These are phyloP conservation scores for Capsicum baccatum DNA, from an alignment of 257 asterid genomes.

Conservation along the genomic window DNA sequence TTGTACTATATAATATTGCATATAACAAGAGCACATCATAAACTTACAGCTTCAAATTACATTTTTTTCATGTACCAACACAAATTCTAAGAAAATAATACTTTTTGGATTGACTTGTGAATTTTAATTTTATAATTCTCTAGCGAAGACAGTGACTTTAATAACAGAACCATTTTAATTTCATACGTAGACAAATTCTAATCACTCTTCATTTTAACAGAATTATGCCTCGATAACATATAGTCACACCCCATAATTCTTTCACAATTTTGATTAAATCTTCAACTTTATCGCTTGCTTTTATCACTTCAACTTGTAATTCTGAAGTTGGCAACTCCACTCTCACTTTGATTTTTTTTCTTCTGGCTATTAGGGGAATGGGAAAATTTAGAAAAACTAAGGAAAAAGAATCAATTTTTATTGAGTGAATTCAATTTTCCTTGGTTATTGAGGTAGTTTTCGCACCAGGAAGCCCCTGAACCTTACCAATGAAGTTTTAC, in stretches of 20 bases:
- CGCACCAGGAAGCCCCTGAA: too few species aligned
- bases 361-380: neutral
- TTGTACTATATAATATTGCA: too few species aligned
- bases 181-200: conserved; percentile 41
- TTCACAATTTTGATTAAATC: conserved; percentile 34
- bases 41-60: too few species aligned
- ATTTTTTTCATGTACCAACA: too few species aligned
- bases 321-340: conserved; percentile 47
- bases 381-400: neutral
- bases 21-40: too few species aligned
- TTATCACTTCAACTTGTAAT: conserved; percentile 29
- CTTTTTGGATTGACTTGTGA: neutral
- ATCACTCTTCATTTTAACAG: conserved; percentile 30
- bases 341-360: conserved; percentile 34
- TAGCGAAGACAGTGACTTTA: conserved; percentile 41
- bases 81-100: too few species aligned
- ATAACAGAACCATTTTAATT: conserved; percentile 42
- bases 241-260: conserved; percentile 41
- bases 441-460: neutral
- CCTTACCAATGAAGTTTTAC: too few species aligned
- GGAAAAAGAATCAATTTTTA: neutral
- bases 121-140: conserved; percentile 15
- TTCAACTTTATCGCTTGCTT: conserved; percentile 38
- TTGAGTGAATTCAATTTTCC: neutral
- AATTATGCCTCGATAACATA: conserved; percentile 35